These are phyloP conservation scores for Euptelea pleiosperma DNA, from an alignment of 164 flowering plant genomes.

Conservation along the genomic window DNA sequence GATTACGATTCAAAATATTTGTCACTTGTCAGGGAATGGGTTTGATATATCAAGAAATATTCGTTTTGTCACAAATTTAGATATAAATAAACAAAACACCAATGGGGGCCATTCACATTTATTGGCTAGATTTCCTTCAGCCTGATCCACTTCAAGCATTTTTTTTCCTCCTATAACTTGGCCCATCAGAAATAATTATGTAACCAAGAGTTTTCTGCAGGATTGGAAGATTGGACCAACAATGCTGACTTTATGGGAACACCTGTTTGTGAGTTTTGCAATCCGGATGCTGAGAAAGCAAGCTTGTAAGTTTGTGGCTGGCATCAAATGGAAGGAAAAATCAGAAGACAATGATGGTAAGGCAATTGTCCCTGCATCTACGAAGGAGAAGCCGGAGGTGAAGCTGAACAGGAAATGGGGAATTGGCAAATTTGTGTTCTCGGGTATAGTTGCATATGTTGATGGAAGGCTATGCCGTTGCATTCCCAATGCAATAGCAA, in stretches of 20 bases:
- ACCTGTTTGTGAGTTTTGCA: slow-evolving; percentile 72
- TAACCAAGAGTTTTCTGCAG: slow-evolving; percentile 30
- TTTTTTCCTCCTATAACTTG: not conserved
- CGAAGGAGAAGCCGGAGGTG: not conserved
- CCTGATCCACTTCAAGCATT: not conserved
- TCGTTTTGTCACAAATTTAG: too few relatives aligned
- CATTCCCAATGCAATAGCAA: slow-evolving; percentile 68
- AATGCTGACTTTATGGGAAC: slow-evolving; percentile 75
- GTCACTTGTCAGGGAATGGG: not conserved
- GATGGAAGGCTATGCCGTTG: slow-evolving; percentile 90
- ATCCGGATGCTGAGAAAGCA: slow-evolving; percentile 72
- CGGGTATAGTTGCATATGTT: slow-evolving; percentile 76
- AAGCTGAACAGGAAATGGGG: slow-evolving; percentile 49
- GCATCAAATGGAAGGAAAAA: slow-evolving; percentile 25
- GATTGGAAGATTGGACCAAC: slow-evolving; percentile 92
- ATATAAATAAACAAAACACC: too few relatives aligned
- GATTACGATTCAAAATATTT: too few relatives aligned
- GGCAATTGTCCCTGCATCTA: slow-evolving; percentile 27
- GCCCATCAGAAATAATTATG: not conserved
- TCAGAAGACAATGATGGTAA: slow-evolving; percentile 8
- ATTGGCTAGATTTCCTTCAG: not conserved
- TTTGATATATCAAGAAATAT: not conserved
- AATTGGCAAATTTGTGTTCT: slow-evolving; percentile 55
- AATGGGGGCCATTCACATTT: not conserved
- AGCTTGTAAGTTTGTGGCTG: slow-evolving; percentile 33